Evolutionary conservation across 805 yeast genomes (phyloP).

Genomic region (Teunomyces gatunensis): DNA sequence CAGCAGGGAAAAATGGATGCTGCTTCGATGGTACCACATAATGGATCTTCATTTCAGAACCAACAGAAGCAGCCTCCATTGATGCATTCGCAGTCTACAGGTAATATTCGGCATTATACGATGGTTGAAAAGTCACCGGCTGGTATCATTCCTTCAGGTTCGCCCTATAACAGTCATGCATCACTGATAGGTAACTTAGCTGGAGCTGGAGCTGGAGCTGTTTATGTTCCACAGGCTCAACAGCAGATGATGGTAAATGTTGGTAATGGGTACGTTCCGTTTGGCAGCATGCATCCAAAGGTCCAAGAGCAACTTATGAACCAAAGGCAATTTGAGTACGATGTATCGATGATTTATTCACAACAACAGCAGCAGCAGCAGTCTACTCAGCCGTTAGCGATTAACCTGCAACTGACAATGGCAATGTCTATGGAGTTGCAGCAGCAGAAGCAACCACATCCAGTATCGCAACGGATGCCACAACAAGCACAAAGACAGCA

Average conservation of each 20-base stretch:
- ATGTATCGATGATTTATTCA: neutral
- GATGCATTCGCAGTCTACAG: slow-evolving; percentile 15
- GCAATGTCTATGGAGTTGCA: neutral
- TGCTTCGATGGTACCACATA: neutral
- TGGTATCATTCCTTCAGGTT: slow-evolving; percentile 1
- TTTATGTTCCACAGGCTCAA: slow-evolving; percentile 5
- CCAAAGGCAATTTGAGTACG: slow-evolving; percentile 16
- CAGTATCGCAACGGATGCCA: slow-evolving; percentile 5
- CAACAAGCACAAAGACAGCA: slow-evolving; percentile 4
- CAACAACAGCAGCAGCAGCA: slow-evolving; percentile 6
- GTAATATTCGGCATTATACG: slow-evolving; percentile 11
- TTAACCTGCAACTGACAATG: neutral
- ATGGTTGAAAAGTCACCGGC: neutral
- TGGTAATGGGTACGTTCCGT: slow-evolving; percentile 20
- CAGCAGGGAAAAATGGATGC: slow-evolving; percentile 8
- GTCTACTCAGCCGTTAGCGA: slow-evolving; percentile 5
- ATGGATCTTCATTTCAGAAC: neutral
- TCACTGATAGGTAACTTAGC: slow-evolving; percentile 1
- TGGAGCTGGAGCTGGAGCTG: neutral
- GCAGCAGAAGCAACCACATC: slow-evolving; percentile 2
- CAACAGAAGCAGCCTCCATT: slow-evolving; percentile 9
- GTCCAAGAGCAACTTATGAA: slow-evolving; percentile 18
- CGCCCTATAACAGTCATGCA: neutral
- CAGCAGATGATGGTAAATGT: slow-evolving; percentile 20
- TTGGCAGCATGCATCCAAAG: slow-evolving; percentile 14